phyloP scores from a whole-genome alignment of 345 rosid genomes.

The Geranium rotundifolium region DNA sequence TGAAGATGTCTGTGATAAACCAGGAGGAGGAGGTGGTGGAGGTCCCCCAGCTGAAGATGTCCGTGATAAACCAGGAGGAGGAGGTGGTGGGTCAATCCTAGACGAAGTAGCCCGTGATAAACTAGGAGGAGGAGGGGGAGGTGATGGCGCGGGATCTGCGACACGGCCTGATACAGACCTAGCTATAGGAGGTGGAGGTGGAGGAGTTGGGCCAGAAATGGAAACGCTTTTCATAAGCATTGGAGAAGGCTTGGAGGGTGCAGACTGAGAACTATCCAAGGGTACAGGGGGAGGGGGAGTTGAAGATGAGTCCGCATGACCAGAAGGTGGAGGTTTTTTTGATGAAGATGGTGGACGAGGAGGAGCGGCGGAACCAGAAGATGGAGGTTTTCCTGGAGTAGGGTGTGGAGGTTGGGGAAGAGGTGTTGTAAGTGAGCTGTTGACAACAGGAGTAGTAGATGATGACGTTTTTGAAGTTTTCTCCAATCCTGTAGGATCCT shows the following conservation, averaged over 20 bases:
- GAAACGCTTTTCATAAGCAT: conserved; percentile 12
- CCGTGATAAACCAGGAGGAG: conserved; percentile 13
- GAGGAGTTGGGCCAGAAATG: conserved; percentile 12
- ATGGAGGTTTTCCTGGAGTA: background rate
- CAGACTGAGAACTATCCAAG: conserved; percentile 1
- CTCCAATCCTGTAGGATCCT: background rate
- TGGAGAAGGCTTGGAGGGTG: conserved; percentile 20
- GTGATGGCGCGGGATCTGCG: conserved; percentile 22
- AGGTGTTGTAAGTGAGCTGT: background rate
- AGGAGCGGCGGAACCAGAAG: background rate
- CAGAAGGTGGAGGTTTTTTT: conserved; percentile 4
- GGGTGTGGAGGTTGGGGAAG: background rate
- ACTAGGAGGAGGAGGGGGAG: conserved; percentile 32
- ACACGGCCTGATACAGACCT: conserved; percentile 11
- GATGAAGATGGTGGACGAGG: conserved; percentile 15
- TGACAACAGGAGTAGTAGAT: background rate
- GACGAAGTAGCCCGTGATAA: conserved; percentile 23
- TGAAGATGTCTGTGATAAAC: background rate
- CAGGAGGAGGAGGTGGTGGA: conserved; percentile 28
- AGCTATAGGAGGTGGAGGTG: conserved; percentile 11
- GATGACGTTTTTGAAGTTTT: background rate
- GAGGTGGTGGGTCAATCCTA: conserved; percentile 23
- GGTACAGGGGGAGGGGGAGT: conserved; percentile 3
- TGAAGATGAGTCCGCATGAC: background rate
- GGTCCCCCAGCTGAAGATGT: conserved; percentile 14